Conservation (phyloP, 2,329 filamentous ascomycete genomes). For the Fusarium sp. region DNA sequence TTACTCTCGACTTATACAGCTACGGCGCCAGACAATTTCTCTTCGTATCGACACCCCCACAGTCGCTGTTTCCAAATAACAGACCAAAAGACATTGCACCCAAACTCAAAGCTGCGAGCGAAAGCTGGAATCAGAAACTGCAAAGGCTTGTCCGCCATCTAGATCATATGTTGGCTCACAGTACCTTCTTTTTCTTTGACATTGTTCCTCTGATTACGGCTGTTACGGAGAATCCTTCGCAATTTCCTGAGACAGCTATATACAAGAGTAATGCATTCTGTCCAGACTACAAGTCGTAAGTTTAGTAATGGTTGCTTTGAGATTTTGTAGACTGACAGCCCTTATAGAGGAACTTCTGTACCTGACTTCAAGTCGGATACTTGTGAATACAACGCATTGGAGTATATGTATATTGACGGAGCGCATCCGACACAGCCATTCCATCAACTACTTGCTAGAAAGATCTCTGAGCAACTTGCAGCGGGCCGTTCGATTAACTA, state of each 20-base stretch:
- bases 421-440: conserved; percentile 25
- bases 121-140: conserved; percentile 7
- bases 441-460: conserved; percentile 20
- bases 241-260: conserved; percentile 1
- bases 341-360: neutral
- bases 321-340: neutral
- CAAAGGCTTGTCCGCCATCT: neutral
- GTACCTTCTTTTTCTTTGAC: conserved; percentile 13
- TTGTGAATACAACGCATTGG: conserved; percentile 11
- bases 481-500: neutral
- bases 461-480: neutral
- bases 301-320: accelerated
- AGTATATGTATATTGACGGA: conserved; percentile 29
- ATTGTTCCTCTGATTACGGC: conserved; percentile 2
- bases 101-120: neutral
- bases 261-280: conserved; percentile 14
- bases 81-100: conserved; percentile 7
- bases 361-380: conserved; percentile 13
- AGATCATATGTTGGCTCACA: neutral
- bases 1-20: neutral
- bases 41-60: conserved; percentile 14
- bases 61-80: conserved; percentile 23
- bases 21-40: conserved; percentile 16
- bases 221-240: neutral
- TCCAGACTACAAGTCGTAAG: conserved; percentile 15